Evolutionary conservation across 2,329 filamentous ascomycete species (phyloP), one percentile per base, ranked within the genome.

Genomic region (Trichothecium sympodiale): DNA sequence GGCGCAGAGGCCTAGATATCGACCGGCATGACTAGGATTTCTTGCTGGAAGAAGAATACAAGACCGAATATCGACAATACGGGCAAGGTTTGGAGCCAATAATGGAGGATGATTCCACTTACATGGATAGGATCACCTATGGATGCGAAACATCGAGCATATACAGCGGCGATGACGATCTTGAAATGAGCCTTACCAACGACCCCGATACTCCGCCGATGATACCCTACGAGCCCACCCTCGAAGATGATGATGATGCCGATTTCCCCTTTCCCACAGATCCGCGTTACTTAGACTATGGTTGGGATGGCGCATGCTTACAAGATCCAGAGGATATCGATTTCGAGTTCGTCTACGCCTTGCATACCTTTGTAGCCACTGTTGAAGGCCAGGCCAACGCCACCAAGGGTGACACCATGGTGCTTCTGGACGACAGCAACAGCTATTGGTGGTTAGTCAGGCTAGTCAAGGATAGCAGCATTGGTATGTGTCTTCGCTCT

Each of bases 371-470:
- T 53, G 84, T 95, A 45, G 91, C 91, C 18, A 96, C 91, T 1
- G 91, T 98, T 33, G 91, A 98, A 61, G 91, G 91, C 18, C 91
- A 98, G 61, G 91, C 91, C 43, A 98, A 96, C 65, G 91, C 91
- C 40, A 93, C 86, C 25, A 98, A 98, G 62, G 91, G 91, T 35
- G 91, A 98, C 54, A 96, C 89, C 12, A 98, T 98, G 91, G 89
- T 96, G 36, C 69, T 98, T 44, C 74, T 98, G 16, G 91, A 98
- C 53, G 91, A 98, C 52, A 96, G 87, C 63, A 98, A 98, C 64
- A 96, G 88, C 62, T 98, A 98, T 59, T 98, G 91, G 91, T 98
- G 91, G 91, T 74, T 98, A 41, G 91, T 98, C 12, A 75, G 89
- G 45, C 84, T 98, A 31, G 88, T 96, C 36, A 96, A 96, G 59